These are phyloP conservation scores for Amanita pseudoporphyria DNA, from an alignment of 768 basidiomycete genomes.

Conservation along the genomic window DNA sequence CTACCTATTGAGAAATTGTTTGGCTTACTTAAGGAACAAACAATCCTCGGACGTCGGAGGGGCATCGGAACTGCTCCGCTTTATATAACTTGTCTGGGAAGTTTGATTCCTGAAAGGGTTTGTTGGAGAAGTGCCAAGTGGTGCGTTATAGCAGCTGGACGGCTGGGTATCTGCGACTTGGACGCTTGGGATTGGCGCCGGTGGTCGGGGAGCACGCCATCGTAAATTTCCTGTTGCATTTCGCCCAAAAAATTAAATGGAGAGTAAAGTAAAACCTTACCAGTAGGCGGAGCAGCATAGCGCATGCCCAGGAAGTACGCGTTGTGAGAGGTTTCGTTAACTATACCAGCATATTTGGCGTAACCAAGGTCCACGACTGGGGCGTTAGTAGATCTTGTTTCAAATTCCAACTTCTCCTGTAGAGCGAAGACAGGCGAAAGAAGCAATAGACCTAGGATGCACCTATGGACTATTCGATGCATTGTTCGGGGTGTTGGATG, in stretches of 20 bases:
- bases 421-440: not conserved
- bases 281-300: conserved; percentile 40
- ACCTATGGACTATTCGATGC: not conserved
- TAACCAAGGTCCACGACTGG: too few species aligned
- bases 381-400: conserved; percentile 12
- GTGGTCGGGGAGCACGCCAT: conserved; percentile 24
- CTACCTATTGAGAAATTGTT: too few species aligned
- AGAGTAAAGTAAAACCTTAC: conserved; percentile 15
- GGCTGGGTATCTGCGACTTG: conserved; percentile 23
- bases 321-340: too few species aligned
- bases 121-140: conserved; percentile 19
- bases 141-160: conserved; percentile 21
- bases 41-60: conserved; percentile 27
- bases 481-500: too few species aligned
- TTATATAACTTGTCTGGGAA: not conserved
- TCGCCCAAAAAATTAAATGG: not conserved
- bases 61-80: not conserved
- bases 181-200: conserved; percentile 17
- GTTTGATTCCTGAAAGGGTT: conserved; percentile 20
- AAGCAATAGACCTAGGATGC: not conserved
- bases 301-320: conserved; percentile 25
- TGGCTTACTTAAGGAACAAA: conserved; percentile 26
- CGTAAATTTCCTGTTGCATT: conserved; percentile 19
- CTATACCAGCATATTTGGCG: conserved; percentile 15
- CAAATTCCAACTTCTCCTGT: not conserved